Base-by-base conservation (phyloP, 352 stramenopile genomes). In the Globisporangium lucens region DNA sequence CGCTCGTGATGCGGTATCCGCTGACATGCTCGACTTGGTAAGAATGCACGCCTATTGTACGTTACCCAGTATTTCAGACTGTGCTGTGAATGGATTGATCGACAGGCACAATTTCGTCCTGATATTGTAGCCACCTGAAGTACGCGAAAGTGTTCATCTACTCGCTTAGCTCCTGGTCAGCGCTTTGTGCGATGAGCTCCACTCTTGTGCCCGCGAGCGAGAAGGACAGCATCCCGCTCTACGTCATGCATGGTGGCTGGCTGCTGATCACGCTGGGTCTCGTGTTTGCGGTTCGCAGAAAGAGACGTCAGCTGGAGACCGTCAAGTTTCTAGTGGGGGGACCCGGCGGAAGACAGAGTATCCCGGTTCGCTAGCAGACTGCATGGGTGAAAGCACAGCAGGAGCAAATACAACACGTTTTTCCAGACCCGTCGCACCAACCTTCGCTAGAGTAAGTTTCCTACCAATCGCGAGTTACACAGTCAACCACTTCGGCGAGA, bases 141-240 rank as follows among this genome's bases (percentile, higher is more conserved):
- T 75, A 74, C 22, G 70, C 67, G n/a, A 82, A 82, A 56, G 64
- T 78, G 27, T 67, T 82, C 24, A 76, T 79, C 33, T 82, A 78
- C 63, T 33, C 70, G 22, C 64, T 80, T 49, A 80, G 75, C 56
- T 72, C 75, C 8, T 82, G 73, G 67, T 78, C 70, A 3, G 73
- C 70, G 0, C 30, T 78, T 15, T 80, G 71, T 35, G 73, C 75
- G 8, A 67, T 73, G 41, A 55, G 76, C 10, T 77, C 75, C n/a
- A 78, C 66, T 9, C 62, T 75, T 17, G 29, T 78, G 35, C 27
- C 47, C 1, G 33, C 46, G 15, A 63, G 68, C 43, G 56, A 71
- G 4, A 36, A 58, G 24, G 33, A 73, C 15, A 43, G 30, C 22
- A 56, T 75, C 12, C 75, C 75, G 7, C 52, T 80, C 8, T 71